Evolutionary conservation across 1,284 basidiomycete species (phyloP).

Genomic region (Rhizoctonia solani): DNA sequence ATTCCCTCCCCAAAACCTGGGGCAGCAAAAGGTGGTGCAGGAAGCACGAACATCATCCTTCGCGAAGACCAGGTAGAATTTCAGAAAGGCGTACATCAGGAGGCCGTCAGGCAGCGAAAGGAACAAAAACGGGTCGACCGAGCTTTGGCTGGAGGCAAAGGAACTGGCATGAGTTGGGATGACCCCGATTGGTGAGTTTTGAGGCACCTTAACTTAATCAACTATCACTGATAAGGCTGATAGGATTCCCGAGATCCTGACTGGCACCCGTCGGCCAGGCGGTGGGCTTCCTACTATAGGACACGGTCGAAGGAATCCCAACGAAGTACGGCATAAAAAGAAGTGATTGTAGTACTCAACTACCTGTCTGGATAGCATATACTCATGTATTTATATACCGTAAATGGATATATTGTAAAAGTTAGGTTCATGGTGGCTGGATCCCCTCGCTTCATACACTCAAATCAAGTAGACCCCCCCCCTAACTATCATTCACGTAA

Average conservation of each 20-base stretch:
- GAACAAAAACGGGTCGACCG: conserved; percentile 78
- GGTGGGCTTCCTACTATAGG: conserved; percentile 79
- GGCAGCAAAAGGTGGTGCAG: conserved; percentile 83
- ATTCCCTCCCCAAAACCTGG: conserved; percentile 93
- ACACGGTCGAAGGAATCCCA: conserved; percentile 84
- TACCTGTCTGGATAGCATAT: neutral
- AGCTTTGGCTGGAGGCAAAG: conserved; percentile 59
- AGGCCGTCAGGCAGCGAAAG: conserved; percentile 70
- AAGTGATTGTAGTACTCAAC: conserved; percentile 37
- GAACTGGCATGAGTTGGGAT: conserved; percentile 73
- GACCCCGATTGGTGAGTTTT: conserved; percentile 96
- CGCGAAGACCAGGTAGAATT: conserved; percentile 91
- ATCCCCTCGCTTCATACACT: too few relatives aligned
- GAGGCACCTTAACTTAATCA: conserved; percentile 75
- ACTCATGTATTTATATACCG: neutral
- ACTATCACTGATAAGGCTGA: conserved; percentile 52
- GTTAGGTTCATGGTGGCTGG: too few relatives aligned
- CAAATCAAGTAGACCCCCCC: too few relatives aligned
- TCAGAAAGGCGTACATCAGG: conserved; percentile 75
- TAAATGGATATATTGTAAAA: too few relatives aligned
- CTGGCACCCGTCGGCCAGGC: conserved; percentile 54
- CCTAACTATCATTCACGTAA: too few relatives aligned
- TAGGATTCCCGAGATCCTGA: conserved; percentile 53
- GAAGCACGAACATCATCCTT: conserved; percentile 68
- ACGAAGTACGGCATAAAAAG: conserved; percentile 63